Conservation (phyloP, 2,329 filamentous ascomycete genomes). For the Fusarium dlaminii region DNA sequence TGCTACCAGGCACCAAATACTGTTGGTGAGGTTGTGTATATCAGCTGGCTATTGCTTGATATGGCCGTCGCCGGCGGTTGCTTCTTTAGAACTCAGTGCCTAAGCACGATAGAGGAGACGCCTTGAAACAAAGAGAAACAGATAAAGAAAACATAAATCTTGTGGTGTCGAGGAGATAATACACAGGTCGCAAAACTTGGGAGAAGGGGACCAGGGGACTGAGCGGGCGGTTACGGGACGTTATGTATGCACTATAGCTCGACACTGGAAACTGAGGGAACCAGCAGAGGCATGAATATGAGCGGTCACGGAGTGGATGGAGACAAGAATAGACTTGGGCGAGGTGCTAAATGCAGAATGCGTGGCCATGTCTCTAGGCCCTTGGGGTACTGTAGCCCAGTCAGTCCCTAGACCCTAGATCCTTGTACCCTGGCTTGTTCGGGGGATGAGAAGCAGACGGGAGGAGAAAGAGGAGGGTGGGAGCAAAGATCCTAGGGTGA, state of each 20-base stretch:
- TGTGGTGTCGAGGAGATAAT: constrained; percentile 47
- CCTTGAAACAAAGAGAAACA: constrained; percentile 44
- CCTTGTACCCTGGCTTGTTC: constrained; percentile 28
- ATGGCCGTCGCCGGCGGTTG: constrained; percentile 52
- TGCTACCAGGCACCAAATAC: constrained; percentile 31
- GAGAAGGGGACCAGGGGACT: constrained; percentile 46
- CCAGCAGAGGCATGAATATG: constrained; percentile 29
- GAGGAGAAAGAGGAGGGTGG: constrained; percentile 29
- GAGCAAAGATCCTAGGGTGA: constrained; percentile 21
- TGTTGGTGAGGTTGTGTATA: constrained; percentile 26
- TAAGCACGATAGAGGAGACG: constrained; percentile 34
- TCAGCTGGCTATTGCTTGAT: constrained; percentile 26
- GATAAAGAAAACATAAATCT: constrained; percentile 44
- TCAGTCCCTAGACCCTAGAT: constrained; percentile 29
- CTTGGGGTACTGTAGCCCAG: constrained; percentile 24
- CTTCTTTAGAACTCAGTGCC: constrained; percentile 38
- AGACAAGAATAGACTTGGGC: constrained; percentile 42
- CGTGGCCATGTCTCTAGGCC: constrained; percentile 31
- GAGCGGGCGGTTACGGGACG: constrained; percentile 56
- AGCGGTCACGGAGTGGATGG: constrained; percentile 38
- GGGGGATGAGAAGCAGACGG: constrained; percentile 16
- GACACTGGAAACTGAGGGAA: constrained; percentile 33
- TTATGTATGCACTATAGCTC: constrained; percentile 58
- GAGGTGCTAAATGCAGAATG: constrained; percentile 28
- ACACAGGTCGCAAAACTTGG: constrained; percentile 54